phyloP scores from a whole-genome alignment of 306 rosid genomes.

The Lagenaria siceraria region DNA sequence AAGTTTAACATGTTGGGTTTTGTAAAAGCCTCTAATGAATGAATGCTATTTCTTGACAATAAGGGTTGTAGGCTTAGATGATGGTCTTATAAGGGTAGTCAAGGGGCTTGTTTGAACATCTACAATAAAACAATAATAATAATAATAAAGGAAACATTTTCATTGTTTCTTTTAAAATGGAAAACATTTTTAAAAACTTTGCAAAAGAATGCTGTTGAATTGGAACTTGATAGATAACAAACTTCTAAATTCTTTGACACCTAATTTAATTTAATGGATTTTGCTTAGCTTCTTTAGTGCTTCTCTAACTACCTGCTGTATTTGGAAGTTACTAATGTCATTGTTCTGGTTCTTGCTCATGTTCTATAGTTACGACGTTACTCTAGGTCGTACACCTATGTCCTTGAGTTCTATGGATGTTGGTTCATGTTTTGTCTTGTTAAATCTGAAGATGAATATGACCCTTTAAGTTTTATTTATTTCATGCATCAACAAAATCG shows the following conservation, averaged over 20 bases:
- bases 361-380: neutral
- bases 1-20: neutral
- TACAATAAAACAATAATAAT: neutral
- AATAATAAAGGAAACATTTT: neutral
- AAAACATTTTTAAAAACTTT: too few relatives aligned
- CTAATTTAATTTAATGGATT: neutral
- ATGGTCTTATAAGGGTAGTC: neutral
- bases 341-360: neutral
- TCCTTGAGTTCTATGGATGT: too few relatives aligned
- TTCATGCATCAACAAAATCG: too few relatives aligned
- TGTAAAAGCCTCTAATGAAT: neutral
- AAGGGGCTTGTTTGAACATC: neutral
- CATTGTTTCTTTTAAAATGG: neutral
- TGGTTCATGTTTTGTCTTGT: neutral
- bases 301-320: neutral
- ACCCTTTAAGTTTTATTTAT: too few relatives aligned
- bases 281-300: neutral
- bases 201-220: neutral
- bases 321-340: neutral
- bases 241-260: neutral
- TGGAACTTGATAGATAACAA: neutral
- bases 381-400: neutral
- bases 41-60: neutral
- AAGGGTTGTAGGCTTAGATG: neutral
- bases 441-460: neutral